Evolutionary conservation across 495 filamentous ascomycete species (phyloP).

Genomic region (Penicillium lividum): DNA sequence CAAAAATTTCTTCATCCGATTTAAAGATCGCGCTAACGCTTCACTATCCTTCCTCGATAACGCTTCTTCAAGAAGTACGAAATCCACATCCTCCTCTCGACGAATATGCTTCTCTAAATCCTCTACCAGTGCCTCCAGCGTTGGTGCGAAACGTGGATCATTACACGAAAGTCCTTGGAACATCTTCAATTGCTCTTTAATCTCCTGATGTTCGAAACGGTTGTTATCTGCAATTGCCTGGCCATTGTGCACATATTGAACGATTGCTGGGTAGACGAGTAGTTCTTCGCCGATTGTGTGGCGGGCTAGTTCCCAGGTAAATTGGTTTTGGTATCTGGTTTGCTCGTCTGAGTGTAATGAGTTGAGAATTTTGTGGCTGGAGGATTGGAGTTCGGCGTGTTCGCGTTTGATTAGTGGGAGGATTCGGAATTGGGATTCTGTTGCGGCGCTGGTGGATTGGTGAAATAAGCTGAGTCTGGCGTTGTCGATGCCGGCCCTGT

Average conservation of each 20-base stretch:
- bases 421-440: constrained; percentile 27
- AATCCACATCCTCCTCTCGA: constrained; percentile 57
- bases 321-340: constrained; percentile 59
- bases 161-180: constrained; percentile 55
- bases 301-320: constrained; percentile 68
- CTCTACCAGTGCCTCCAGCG: constrained; percentile 50
- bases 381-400: constrained; percentile 59
- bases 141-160: constrained; percentile 49
- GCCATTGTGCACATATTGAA: constrained; percentile 55
- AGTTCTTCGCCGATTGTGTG: constrained; percentile 64
- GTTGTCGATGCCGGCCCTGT: not conserved
- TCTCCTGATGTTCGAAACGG: constrained; percentile 56
- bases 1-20: constrained; percentile 59
- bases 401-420: constrained; percentile 58
- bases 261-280: constrained; percentile 65
- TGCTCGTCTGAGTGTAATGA: constrained; percentile 50
- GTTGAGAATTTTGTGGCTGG: constrained; percentile 55
- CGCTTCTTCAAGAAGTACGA: constrained; percentile 52
- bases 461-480: not conserved
- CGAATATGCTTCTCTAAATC: constrained; percentile 55
- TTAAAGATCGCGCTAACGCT: constrained; percentile 50
- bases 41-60: constrained; percentile 42
- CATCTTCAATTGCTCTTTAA: constrained; percentile 58
- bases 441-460: constrained; percentile 2
- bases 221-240: constrained; percentile 53